Base-by-base conservation (phyloP, 306 rosid species). In the Heteromeles arbutifolia region DNA sequence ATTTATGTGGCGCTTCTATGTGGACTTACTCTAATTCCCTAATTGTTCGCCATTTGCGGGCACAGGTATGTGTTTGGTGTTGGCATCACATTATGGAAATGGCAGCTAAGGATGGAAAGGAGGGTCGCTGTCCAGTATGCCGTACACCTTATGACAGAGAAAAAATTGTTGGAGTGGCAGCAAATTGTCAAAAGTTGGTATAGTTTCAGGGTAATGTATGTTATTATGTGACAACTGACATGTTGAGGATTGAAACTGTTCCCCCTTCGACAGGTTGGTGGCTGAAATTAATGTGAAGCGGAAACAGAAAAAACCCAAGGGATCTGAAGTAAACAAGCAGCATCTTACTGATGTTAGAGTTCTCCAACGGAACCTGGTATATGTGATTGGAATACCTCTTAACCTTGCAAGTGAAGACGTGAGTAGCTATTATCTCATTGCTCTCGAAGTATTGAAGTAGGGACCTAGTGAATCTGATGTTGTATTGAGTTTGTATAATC, bases 11-110 rank as follows among this genome's bases (percentile, higher is more conserved):
- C 34, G 8, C 7, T 64, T 64, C 41, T 14, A 3, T 65, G 26
- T 65, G 69, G 24, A 17, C 29, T 59, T 71, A 12, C 31, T 63
- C 58, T 34, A 50, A 74, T 72, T 61, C 39, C 37, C 39, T 79
- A 57, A 67, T 74, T 78, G 59, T 73, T 79, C 56, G 1, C 24
- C 29, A 2, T 22, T 56, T 56, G 24, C 41, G 3, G 43, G 4
- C 0, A 52, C 82, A 96, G 96, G 86, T 96, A 69, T 96, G 99
- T 89, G 98, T 96, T 68, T 96, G 98, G 98, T 96, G 99, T 77
- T 92, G 97, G 98, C 97, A 96, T 83, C 99, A 96, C 88, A 89
- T 96, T 62, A 88, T 92, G 91, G 94, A 81, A 62, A 90, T 96
- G 94, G 99, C 94, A 10, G 97, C 86, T 88, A 95, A 95, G 92